Conservation (phyloP, 1,284 basidiomycete genomes). For the Naganishia cerealis region DNA sequence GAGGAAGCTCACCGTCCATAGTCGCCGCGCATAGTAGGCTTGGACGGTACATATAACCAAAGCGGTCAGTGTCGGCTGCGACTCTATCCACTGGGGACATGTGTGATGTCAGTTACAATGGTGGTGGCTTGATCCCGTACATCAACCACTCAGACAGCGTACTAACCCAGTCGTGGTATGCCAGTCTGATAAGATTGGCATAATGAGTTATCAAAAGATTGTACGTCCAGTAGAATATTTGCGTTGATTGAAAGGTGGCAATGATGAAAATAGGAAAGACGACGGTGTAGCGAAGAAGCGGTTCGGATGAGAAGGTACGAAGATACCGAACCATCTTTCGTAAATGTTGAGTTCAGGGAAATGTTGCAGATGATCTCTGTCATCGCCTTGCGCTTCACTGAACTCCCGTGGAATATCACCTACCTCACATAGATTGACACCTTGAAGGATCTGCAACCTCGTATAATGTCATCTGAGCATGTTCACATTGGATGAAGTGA, state of each 20-base stretch:
- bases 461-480: neutral
- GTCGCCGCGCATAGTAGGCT: conserved; percentile 16
- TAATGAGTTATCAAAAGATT: conserved; percentile 17
- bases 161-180: conserved; percentile 22
- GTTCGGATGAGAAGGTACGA: conserved; percentile 9
- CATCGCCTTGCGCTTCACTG: neutral
- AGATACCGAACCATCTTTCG: conserved; percentile 19
- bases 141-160: neutral
- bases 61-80: conserved; percentile 13
- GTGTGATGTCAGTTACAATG: neutral
- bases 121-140: neutral
- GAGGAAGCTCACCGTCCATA: conserved; percentile 4
- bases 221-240: conserved; percentile 18
- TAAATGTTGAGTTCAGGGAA: neutral
- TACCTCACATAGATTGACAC: conserved; percentile 22
- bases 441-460: conserved; percentile 12
- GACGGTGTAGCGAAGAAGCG: conserved; percentile 14
- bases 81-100: conserved; percentile 9
- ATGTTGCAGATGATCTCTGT: neutral
- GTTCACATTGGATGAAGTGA: neutral
- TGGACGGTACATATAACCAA: conserved; percentile 10
- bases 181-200: conserved; percentile 3
- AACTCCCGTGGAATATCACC: neutral
- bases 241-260: conserved; percentile 24
- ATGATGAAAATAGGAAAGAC: conserved; percentile 13